Evolutionary conservation across 768 basidiomycete species (phyloP), one percentile per base, ranked within the genome.

Genomic region (Macrolepiota fuliginosa): DNA sequence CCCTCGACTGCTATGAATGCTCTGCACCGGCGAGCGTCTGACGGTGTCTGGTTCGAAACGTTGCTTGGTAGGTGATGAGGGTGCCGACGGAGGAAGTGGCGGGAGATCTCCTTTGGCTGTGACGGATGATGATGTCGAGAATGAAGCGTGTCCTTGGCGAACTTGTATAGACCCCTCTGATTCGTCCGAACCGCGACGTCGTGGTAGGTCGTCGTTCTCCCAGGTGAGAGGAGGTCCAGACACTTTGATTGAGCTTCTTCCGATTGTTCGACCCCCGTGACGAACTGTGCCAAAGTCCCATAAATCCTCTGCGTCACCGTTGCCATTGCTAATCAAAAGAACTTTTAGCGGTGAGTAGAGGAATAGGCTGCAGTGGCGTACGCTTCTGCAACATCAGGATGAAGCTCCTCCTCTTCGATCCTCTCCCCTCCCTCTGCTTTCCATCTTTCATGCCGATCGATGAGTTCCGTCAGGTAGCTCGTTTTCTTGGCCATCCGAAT

Each of bases 271-370:
- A 49, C 81, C 75, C 46, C 84, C 84, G 68, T 94, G 89, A 60
- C 92, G 90, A 50, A 98, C 90, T 7, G 96, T 98, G 13, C 96
- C 96, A 74, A 98, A 97, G 72, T 98, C 96, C 96, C 96, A 98
- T 36, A 98, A 77, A 65, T 96, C 94, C 56, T 92, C 92, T 2
- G 83, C 80, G 66, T 91, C 89, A 39, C 80, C 81, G 58, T 79
- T 78, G 12, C 76, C 72, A 53, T 80, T 79, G 52, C 88, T 90
- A 63, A 39, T 59, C 53, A 29, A 45, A 32, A 56, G 51, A 47
- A 32, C 45, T 27, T 24, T 52, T 24, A 51, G 25, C 32, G 32
- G n/a, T 51, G 42, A 58, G 58, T 54, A 61, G 9, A 24, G 49
- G 54, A 61, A 45, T 32, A 45, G 24, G 9, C 15, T 12, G 6